Evolutionary conservation across 129 eudicot genomes (phyloP).

Genomic region (Flaveria linearis): DNA sequence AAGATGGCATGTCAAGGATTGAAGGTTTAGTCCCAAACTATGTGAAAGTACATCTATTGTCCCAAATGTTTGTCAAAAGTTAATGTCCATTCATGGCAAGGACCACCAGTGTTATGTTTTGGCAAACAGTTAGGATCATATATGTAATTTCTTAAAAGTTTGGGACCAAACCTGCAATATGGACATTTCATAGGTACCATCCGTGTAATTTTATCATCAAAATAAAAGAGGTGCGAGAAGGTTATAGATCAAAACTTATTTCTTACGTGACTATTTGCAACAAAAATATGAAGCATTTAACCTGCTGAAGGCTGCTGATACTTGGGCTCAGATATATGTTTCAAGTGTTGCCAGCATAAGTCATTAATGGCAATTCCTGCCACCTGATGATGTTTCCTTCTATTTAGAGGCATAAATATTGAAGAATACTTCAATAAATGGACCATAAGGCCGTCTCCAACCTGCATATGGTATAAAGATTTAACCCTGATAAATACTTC

Average conservation of each 20-base stretch:
- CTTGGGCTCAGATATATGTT: constrained; percentile 27
- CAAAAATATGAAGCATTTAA: constrained; percentile 10
- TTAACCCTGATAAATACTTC: constrained; percentile 2
- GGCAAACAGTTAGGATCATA: no score
- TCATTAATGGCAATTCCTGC: constrained; percentile 59
- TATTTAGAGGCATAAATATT: constrained; percentile 65
- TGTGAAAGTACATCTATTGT: no score
- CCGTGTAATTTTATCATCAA: no score
- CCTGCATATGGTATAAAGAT: constrained; percentile 41
- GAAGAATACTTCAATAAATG: constrained; percentile 56
- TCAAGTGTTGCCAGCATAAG: constrained; percentile 34
- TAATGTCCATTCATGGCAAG: no score
- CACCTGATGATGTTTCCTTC: constrained; percentile 59
- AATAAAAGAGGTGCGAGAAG: no score
- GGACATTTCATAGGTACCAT: no score
- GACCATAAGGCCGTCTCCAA: constrained; percentile 75
- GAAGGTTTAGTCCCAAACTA: no score
- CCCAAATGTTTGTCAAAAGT: no score
- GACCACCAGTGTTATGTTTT: no score
- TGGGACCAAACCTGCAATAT: no score
- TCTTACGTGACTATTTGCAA: neutral
- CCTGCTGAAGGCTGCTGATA: constrained; percentile 31
- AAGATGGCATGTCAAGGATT: no score
- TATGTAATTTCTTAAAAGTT: no score
- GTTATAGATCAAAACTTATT: neutral